Percentiles rank a stretch among this genome's conserved stretches.
Conservation (phyloP, 305 asterid genomes). For the Withania somnifera region DNA sequence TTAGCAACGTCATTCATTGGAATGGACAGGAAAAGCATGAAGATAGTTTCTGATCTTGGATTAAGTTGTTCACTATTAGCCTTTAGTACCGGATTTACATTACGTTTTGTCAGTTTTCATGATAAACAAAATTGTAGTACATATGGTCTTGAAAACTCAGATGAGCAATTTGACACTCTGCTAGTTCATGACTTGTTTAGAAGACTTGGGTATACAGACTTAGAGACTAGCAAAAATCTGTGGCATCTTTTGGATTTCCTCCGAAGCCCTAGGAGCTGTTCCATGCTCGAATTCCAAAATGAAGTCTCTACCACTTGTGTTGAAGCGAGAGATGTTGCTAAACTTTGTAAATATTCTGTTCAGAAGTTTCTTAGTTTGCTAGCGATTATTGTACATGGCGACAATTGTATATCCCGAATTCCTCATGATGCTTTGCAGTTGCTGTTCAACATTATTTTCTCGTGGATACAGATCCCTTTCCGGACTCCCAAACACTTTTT, state of each 20-base stretch:
- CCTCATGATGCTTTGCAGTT: constrained; percentile 29
- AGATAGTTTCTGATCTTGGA: constrained; percentile 51
- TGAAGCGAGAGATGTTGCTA: constrained; percentile 34
- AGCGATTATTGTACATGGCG: constrained; percentile 14
- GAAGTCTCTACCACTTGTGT: constrained; percentile 21
- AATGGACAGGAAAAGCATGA: constrained; percentile 48
- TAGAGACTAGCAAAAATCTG: constrained; percentile 35
- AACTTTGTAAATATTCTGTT: constrained; percentile 45
- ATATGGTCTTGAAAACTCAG: constrained; percentile 15
- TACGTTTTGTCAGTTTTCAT: constrained; percentile 26
- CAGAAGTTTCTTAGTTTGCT: constrained; percentile 36
- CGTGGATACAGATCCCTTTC: constrained; percentile 51
- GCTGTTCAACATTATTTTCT: constrained; percentile 36
- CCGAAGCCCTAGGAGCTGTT: constrained; percentile 14
- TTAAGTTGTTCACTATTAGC: constrained; percentile 81
- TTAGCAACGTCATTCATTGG: constrained; percentile 41
- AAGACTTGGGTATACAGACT: constrained; percentile 35
- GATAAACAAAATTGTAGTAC: constrained; percentile 17
- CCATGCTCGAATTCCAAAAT: constrained; percentile 21
- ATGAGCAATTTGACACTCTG: constrained; percentile 25
- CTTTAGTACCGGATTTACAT: constrained; percentile 53
- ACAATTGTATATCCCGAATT: constrained; percentile 17
- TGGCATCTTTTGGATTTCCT: constrained; percentile 38
- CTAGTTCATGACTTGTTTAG: constrained; percentile 54
- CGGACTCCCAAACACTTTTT: constrained; percentile 59